Evolutionary conservation across 306 rosid genomes (phyloP).

Genomic region (Pyrus pyrifolia): DNA sequence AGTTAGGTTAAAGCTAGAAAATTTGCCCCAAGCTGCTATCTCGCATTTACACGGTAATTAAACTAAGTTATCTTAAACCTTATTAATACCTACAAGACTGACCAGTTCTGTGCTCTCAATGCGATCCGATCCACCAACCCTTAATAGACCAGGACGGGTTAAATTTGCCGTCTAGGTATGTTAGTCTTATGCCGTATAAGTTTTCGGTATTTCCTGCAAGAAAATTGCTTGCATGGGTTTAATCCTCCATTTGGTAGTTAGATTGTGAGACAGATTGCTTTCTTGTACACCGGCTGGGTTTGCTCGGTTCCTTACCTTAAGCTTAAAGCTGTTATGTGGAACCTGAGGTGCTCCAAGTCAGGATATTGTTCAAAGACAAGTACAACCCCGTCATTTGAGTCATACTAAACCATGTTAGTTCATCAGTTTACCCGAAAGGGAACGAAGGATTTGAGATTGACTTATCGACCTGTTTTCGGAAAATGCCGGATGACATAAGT

Average conservation of each 20-base stretch:
- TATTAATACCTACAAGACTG: not conserved
- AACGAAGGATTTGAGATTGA: not conserved
- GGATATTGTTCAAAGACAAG: not conserved
- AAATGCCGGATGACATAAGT: not conserved
- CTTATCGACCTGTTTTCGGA: not conserved
- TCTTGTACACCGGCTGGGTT: not conserved
- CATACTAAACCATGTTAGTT: not conserved
- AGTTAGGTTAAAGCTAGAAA: not conserved
- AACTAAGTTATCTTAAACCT: not conserved
- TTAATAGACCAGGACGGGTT: not conserved
- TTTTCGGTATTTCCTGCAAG: not conserved
- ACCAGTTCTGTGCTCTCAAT: not conserved
- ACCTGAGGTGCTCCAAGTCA: not conserved
- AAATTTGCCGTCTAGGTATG: too few species aligned
- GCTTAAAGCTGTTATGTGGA: not conserved
- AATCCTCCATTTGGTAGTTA: not conserved
- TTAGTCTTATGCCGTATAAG: too few species aligned
- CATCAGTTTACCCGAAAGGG: not conserved
- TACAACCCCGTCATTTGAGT: not conserved
- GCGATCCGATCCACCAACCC: not conserved
- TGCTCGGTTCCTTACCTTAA: not conserved
- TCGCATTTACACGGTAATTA: too few species aligned
- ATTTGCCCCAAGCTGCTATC: not conserved
- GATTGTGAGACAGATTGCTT: not conserved
- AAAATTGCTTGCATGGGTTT: not conserved